Base-by-base conservation (phyloP, 2,329 filamentous ascomycete genomes). In the Colletotrichum truncatum region DNA sequence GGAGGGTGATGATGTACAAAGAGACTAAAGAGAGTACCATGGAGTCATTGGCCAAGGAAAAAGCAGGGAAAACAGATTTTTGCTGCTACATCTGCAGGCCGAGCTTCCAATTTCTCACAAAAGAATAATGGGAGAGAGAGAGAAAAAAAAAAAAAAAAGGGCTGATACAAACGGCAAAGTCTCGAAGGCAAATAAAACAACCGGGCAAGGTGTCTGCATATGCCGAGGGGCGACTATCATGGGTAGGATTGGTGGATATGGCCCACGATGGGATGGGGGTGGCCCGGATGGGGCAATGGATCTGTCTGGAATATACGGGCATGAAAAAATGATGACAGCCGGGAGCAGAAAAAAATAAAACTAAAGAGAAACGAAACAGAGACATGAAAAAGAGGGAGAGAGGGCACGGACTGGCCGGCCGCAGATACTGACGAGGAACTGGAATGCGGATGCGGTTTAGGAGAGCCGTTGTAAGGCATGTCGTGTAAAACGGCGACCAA, bases 181-280 rank as follows among this genome's bases (percentile, higher is more conserved):
- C 25, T 53, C 38, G 16, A 53, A 34, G 38, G 39, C 59, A 45
- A 63, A 58, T 12, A 38, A 30, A 58, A 57, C 23, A 56, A 51
- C 26, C 34, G 26, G 56, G 49, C 62, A 73, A 73, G 69, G 61
- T 57, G 64, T 70, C 68, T 78, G 77, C 77, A 79, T 77, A 76
- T 80, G 78, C 78, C 76, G 77, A 77, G 74, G 73, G 73, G 74
- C 71, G 53, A 67, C 48, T 32, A 64, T 62, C 60, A 68, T 51
- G 63, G 60, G 56, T 63, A 26, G 64, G 45, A 76, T 77, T 75
- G 74, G 75, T 76, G 72, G 75, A 73, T 63, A 69, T 9, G 67
- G 67, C 55, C 68, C 43, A 57, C 67, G 68, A 68, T 70, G 70
- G 71, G 71, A 69, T 72, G 67, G 65, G 71, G 65, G 67, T 63